Evolutionary conservation across 495 filamentous ascomycete species (phyloP).

Genomic region (Glutinoglossum americanum): DNA sequence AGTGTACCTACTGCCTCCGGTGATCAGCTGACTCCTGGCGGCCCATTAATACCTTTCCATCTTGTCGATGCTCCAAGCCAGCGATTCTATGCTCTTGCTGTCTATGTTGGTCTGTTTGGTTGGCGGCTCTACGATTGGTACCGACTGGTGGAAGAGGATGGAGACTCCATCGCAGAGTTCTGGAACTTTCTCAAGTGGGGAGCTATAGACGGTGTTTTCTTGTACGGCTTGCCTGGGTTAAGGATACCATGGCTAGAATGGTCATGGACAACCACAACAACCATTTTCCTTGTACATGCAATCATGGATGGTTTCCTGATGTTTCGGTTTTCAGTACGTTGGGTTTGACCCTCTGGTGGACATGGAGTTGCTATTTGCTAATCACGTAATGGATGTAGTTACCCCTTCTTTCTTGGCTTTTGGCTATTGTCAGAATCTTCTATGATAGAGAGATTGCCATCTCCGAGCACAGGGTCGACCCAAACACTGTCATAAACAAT

Average conservation of each 20-base stretch:
- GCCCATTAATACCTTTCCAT: slow-evolving; percentile 52
- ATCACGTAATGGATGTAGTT: slow-evolving; percentile 25
- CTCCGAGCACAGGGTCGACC: slow-evolving; percentile 70
- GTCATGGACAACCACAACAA: slow-evolving; percentile 44
- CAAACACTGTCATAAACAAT: slow-evolving; percentile 68
- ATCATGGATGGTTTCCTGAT: slow-evolving; percentile 63
- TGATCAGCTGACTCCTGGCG: slow-evolving; percentile 8
- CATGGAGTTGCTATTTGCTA: slow-evolving; percentile 5
- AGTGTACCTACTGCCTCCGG: slow-evolving; percentile 20
- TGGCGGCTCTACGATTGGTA: slow-evolving; percentile 77
- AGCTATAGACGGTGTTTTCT: slow-evolving; percentile 55
- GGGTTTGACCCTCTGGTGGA: not conserved
- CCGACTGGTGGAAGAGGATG: slow-evolving; percentile 46
- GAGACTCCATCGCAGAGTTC: slow-evolving; percentile 36
- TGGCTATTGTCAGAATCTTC: slow-evolving; percentile 46
- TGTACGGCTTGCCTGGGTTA: slow-evolving; percentile 64
- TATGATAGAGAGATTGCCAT: slow-evolving; percentile 84
- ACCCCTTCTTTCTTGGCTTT: slow-evolving; percentile 43
- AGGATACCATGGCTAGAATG: slow-evolving; percentile 93
- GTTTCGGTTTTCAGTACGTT: slow-evolving; percentile 64
- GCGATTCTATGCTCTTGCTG: slow-evolving; percentile 56
- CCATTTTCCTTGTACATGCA: slow-evolving; percentile 43
- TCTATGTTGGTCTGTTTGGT: slow-evolving; percentile 49
- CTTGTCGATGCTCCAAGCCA: slow-evolving; percentile 75
- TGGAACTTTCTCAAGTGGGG: slow-evolving; percentile 89